Evolutionary conservation across 2,329 filamentous ascomycete genomes (phyloP).

Genomic region (Seiridium cupressi): DNA sequence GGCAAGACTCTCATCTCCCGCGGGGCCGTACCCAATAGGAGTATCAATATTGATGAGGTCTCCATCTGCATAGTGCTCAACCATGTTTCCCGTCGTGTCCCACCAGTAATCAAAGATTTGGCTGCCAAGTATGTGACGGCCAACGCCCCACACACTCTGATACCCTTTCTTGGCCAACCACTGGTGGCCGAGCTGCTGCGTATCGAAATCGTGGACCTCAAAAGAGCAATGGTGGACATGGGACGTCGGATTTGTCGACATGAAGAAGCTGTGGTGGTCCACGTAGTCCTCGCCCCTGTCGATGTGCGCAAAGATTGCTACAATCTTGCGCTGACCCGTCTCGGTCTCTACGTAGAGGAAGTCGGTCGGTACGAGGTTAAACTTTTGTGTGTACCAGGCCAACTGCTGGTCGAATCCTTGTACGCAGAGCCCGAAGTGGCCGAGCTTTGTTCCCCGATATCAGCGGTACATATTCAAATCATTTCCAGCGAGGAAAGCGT

Average conservation of each 20-base stretch:
- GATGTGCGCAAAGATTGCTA: conserved; percentile 44
- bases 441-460: background rate
- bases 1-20: conserved; percentile 10
- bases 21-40: background rate
- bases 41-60: conserved; percentile 54
- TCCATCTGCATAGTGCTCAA: conserved; percentile 59
- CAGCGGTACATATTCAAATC: background rate
- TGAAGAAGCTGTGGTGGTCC: conserved; percentile 55
- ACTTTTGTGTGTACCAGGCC: conserved; percentile 27
- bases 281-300: conserved; percentile 45
- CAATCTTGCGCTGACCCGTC: conserved; percentile 17
- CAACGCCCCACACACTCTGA: conserved; percentile 55
- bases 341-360: conserved; percentile 13
- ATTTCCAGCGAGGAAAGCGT: background rate
- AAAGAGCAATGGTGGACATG: conserved; percentile 56
- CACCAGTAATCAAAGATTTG: conserved; percentile 52
- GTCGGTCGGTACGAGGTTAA: conserved; percentile 30
- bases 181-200: conserved; percentile 55
- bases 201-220: conserved; percentile 58
- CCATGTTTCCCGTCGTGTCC: conserved; percentile 33
- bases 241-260: conserved; percentile 23
- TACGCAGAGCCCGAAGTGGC: background rate
- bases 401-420: conserved; percentile 27
- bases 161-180: conserved; percentile 51
- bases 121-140: conserved; percentile 54